Evolutionary conservation across 495 filamentous ascomycete species (phyloP).

Genomic region (Neurospora discreta): DNA sequence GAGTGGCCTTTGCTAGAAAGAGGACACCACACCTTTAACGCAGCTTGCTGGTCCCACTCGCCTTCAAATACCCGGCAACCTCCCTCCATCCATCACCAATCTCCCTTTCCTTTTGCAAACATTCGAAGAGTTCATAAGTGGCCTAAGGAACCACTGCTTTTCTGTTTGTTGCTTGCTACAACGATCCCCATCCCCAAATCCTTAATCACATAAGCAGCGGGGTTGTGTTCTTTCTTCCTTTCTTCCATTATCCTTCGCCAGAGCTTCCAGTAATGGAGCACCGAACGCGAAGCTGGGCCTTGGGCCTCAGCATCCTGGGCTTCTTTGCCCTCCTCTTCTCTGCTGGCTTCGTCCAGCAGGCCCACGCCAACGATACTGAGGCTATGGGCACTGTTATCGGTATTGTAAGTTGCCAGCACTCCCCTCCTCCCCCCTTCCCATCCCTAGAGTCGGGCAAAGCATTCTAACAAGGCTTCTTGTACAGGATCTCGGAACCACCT

Average conservation of each 20-base stretch:
- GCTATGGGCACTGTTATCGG: constrained; percentile 88
- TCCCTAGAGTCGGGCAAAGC: background rate
- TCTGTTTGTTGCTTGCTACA: background rate
- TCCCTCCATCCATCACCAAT: constrained; percentile 5
- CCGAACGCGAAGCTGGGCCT: constrained; percentile 39
- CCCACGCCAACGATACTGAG: constrained; percentile 62
- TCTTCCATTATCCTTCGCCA: constrained; percentile 5
- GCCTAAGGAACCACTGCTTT: constrained; percentile 10
- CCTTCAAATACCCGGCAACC: constrained; percentile 1
- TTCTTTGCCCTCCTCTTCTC: constrained; percentile 69
- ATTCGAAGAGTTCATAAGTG: background rate
- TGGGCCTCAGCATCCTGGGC: constrained; percentile 35
- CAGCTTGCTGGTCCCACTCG: constrained; percentile 1
- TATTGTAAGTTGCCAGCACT: constrained; percentile 46
- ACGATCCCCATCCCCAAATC: constrained; percentile 3
- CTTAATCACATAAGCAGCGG: constrained; percentile 2
- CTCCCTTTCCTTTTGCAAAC: constrained; percentile 6
- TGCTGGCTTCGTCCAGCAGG: constrained; percentile 60
- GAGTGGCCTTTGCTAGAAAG: background rate
- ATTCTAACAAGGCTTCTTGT: constrained; percentile 7
- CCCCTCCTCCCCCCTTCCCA: background rate
- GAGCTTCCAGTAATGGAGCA: constrained; percentile 34
- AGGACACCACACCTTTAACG: constrained; percentile 2
- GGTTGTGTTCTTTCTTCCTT: constrained; percentile 6
- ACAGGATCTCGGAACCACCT: constrained; percentile 89